A percentile compares a stretch with the other conserved stretches of the same genome.
Evolutionary conservation across 768 basidiomycete species (phyloP).

Genomic region (Aureoboletus auriporus): DNA sequence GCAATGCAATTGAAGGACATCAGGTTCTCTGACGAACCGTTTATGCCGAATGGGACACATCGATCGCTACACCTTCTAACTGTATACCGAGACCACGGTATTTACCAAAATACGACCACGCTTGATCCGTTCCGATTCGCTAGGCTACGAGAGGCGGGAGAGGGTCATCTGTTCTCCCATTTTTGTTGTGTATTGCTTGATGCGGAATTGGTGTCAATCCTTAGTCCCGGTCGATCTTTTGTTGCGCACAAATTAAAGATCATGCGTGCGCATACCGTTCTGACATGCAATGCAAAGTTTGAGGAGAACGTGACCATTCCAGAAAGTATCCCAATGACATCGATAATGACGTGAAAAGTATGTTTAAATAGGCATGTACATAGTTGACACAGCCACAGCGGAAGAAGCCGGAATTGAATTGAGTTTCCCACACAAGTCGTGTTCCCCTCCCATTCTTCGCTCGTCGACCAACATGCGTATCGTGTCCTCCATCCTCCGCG

Average conservation of each 20-base stretch:
- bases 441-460: not conserved
- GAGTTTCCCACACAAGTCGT: conserved; percentile 9
- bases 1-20: conserved; percentile 31
- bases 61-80: conserved; percentile 19
- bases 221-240: conserved; percentile 37
- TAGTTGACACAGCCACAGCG: conserved; percentile 16
- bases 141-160: conserved; percentile 31
- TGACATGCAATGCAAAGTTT: conserved; percentile 9
- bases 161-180: conserved; percentile 11
- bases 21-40: conserved; percentile 36
- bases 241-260: conserved; percentile 41
- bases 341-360: not conserved
- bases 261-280: conserved; percentile 41
- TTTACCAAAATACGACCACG: conserved; percentile 30
- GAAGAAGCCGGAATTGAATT: conserved; percentile 13
- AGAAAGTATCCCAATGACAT: too few relatives aligned
- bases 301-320: not conserved
- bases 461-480: conserved; percentile 48
- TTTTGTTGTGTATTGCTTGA: not conserved
- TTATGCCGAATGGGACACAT: conserved; percentile 33
- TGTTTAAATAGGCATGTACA: conserved; percentile 3
- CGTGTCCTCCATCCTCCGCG: conserved; percentile 60
- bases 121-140: conserved; percentile 52
- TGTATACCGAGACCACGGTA: conserved; percentile 17
- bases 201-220: conserved; percentile 7